These are phyloP conservation scores for Chrysosporium queenslandicum DNA, from an alignment of 2,329 filamentous ascomycete genomes.

Conservation along the genomic window DNA sequence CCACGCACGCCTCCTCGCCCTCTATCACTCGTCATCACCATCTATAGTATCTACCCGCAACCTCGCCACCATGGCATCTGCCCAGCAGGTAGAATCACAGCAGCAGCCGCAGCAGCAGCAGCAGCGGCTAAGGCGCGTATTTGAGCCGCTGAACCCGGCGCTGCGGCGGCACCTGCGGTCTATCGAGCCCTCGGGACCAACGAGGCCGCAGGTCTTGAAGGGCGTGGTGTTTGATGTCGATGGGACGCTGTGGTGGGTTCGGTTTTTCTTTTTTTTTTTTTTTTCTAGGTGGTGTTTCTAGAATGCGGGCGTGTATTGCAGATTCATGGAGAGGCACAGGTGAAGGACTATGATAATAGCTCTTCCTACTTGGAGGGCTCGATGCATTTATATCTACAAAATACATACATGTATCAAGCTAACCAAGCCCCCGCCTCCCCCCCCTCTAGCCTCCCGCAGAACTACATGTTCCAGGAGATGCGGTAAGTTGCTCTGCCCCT, in stretches of 20 bases:
- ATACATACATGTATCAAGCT: too few relatives aligned
- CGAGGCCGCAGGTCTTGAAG: constrained; percentile 38
- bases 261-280: constrained; percentile 6
- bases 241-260: constrained; percentile 73
- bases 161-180: constrained; percentile 15
- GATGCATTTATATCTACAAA: neutral
- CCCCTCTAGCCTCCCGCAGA: constrained; percentile 64
- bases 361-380: too few relatives aligned
- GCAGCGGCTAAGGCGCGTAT: constrained; percentile 28
- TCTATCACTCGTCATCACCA: neutral
- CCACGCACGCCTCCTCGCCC: neutral
- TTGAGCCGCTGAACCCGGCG: constrained; percentile 41
- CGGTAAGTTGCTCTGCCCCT: constrained; percentile 35
- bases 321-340: too few relatives aligned
- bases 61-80: neutral
- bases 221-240: constrained; percentile 85
- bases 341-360: too few relatives aligned
- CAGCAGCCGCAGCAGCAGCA: neutral
- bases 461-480: constrained; percentile 93
- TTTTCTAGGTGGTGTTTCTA: neutral
- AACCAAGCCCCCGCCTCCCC: neutral
- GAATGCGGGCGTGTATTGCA: too few relatives aligned
- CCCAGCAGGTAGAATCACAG: neutral
- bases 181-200: constrained; percentile 16
- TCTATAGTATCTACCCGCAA: neutral